These are phyloP conservation scores for Urtica urens DNA, from an alignment of 306 rosid species.

Conservation along the genomic window DNA sequence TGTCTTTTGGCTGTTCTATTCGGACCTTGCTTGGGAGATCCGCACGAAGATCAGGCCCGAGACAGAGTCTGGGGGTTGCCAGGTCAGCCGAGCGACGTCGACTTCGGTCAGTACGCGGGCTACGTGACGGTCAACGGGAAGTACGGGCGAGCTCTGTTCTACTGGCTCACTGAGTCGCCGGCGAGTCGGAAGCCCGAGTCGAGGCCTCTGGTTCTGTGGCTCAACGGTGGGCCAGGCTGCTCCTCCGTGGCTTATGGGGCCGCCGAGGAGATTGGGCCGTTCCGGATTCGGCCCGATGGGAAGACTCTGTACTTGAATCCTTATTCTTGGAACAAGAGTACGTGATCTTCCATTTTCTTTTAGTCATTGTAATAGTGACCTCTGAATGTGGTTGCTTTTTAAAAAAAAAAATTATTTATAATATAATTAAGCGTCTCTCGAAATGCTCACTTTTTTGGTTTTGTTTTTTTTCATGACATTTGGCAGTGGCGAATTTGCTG, in stretches of 20 bases:
- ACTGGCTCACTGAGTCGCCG: constrained; percentile 84
- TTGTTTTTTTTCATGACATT: constrained; percentile 8
- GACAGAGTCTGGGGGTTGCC: constrained; percentile 61
- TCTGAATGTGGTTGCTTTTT: too few species aligned
- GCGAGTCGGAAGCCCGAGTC: constrained; percentile 36
- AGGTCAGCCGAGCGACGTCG: constrained; percentile 71
- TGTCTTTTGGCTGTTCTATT: constrained; percentile 32
- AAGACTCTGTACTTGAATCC: constrained; percentile 72
- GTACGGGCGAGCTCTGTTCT: constrained; percentile 80
- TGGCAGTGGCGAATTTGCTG: constrained; percentile 82
- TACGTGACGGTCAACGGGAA: constrained; percentile 70
- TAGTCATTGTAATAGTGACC: too few species aligned
- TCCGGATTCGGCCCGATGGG: constrained; percentile 69
- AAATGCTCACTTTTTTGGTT: constrained; percentile 6
- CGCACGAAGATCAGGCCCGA: constrained; percentile 46
- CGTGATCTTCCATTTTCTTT: constrained; percentile 8
- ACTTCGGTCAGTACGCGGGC: constrained; percentile 75
- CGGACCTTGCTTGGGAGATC: constrained; percentile 35
- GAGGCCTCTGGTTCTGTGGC: constrained; percentile 91
- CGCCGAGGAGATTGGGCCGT: constrained; percentile 92
- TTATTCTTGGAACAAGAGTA: constrained; percentile 90
- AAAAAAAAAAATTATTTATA: too few species aligned
- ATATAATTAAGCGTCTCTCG: too few species aligned
- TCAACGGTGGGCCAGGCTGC: constrained; percentile 98
- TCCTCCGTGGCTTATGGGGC: constrained; percentile 95